Percentiles rank a stretch among this genome's conserved stretches.
Conservation (phyloP, 2,329 filamentous ascomycete species). For the Proliferodiscus dingleyae region DNA sequence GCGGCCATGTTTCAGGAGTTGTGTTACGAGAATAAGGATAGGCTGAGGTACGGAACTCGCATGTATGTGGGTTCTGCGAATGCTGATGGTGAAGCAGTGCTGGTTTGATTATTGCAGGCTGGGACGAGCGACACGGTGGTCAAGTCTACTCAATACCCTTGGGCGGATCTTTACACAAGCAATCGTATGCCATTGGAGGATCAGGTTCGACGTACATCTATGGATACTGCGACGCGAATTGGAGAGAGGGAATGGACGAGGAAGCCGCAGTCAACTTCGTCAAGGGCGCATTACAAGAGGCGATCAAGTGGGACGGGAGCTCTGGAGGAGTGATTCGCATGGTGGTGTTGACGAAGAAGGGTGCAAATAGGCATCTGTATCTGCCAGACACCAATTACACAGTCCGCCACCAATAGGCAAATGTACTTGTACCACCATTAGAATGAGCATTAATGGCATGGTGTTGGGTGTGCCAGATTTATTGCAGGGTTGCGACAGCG, state of each 20-base stretch:
- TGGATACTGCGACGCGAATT: conserved; percentile 95
- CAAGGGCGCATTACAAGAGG: conserved; percentile 83
- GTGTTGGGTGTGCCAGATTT: conserved; percentile 17
- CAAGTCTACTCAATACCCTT: conserved; percentile 97
- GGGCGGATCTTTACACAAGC: conserved; percentile 95
- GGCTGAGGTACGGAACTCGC: conserved; percentile 63
- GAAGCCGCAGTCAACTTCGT: conserved; percentile 87
- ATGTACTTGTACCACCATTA: conserved; percentile 32
- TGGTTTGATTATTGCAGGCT: conserved; percentile 97
- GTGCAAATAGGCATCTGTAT: conserved; percentile 90
- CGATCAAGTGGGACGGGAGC: conserved; percentile 99
- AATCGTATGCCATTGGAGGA: conserved; percentile 89
- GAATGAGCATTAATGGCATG: conserved; percentile 28
- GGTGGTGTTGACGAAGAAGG: conserved; percentile 88
- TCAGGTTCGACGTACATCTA: conserved; percentile 99
- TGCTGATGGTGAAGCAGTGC: conserved; percentile 54
- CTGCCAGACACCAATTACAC: conserved; percentile 84
- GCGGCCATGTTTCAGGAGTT: conserved; percentile 96
- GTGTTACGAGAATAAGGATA: conserved; percentile 97
- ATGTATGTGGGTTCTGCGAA: background rate
- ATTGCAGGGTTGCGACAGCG: conserved; percentile 13
- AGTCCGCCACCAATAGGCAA: conserved; percentile 47
- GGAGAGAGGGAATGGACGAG: conserved; percentile 93
- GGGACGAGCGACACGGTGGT: conserved; percentile 89
- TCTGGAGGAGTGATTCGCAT: conserved; percentile 97